These are phyloP conservation scores for Cydonia oblonga DNA, from an alignment of 331 rosid species.

Conservation along the genomic window DNA sequence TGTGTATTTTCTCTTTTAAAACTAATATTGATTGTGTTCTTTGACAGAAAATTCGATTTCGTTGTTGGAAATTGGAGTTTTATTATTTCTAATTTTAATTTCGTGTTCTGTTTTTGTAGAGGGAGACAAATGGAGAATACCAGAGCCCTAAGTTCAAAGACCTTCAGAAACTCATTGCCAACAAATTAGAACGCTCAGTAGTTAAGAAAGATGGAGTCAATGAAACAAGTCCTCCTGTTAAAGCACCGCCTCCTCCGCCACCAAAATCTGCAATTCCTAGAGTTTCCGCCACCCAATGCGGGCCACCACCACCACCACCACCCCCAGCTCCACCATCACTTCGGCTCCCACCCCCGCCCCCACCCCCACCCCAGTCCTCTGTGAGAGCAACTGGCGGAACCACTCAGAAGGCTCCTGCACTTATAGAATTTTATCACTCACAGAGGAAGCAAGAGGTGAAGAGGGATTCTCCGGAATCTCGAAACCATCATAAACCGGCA, in stretches of 20 bases:
- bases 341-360: constrained; percentile 5
- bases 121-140: constrained; percentile 34
- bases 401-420: constrained; percentile 41
- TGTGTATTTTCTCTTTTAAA: not conserved
- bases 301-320: not conserved
- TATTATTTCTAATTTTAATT: not conserved
- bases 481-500: constrained; percentile 30
- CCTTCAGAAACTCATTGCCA: constrained; percentile 65
- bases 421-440: constrained; percentile 40
- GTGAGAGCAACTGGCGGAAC: constrained; percentile 18
- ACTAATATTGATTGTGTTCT: not conserved
- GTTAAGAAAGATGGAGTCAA: constrained; percentile 28
- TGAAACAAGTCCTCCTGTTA: constrained; percentile 21
- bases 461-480: constrained; percentile 27
- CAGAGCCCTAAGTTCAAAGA: constrained; percentile 52
- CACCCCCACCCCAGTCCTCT: constrained; percentile 33
- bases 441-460: constrained; percentile 47
- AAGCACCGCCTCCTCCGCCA: constrained; percentile 23
- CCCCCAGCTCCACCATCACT: constrained; percentile 39
- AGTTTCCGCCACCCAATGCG: constrained; percentile 20
- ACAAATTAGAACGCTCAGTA: constrained; percentile 50
- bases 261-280: constrained; percentile 7
- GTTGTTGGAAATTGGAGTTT: not conserved
- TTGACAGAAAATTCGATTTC: not conserved
- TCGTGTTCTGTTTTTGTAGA: constrained; percentile 23